A percentile compares a stretch with the other conserved stretches of the same genome.
Evolutionary conservation across 2,329 filamentous ascomycete species (phyloP).

Genomic region (Fusarium sambucinum): DNA sequence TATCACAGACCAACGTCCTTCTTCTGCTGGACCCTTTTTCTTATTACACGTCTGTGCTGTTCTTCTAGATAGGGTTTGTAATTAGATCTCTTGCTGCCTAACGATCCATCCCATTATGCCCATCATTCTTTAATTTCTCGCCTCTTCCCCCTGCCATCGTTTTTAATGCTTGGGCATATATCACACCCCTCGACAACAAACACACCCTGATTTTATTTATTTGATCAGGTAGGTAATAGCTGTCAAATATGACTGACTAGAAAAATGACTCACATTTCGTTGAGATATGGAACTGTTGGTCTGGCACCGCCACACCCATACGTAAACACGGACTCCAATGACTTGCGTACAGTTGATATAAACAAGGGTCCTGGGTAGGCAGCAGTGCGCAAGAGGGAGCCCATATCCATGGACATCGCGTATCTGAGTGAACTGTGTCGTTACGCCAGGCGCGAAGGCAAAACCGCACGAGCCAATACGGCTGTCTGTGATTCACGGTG

Average conservation of each 20-base stretch:
- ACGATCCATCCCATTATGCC: constrained; percentile 12
- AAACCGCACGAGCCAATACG: constrained; percentile 24
- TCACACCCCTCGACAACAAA: constrained; percentile 7
- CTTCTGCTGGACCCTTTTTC: not conserved
- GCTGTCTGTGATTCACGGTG: constrained; percentile 18
- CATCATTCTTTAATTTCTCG: not conserved
- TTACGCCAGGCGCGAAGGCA: constrained; percentile 18
- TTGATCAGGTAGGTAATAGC: not conserved
- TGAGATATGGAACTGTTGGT: constrained; percentile 12
- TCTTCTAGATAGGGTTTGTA: not conserved
- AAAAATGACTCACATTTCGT: constrained; percentile 30
- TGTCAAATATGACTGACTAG: not conserved
- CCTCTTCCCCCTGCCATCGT: constrained; percentile 2
- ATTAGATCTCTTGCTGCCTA: constrained; percentile 12
- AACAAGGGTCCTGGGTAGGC: constrained; percentile 13
- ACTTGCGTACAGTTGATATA: not conserved
- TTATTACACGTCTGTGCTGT: constrained; percentile 9
- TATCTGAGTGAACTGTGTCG: constrained; percentile 12
- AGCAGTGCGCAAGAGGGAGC: constrained; percentile 31
- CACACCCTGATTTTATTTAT: not conserved
- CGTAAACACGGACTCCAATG: constrained; percentile 23
- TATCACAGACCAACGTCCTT: not conserved
- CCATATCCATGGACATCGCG: not conserved
- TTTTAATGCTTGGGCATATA: constrained; percentile 21
- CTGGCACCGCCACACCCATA: constrained; percentile 38